phyloP scores from a whole-genome alignment of 768 basidiomycete species.

The Steccherinum ochraceum region DNA sequence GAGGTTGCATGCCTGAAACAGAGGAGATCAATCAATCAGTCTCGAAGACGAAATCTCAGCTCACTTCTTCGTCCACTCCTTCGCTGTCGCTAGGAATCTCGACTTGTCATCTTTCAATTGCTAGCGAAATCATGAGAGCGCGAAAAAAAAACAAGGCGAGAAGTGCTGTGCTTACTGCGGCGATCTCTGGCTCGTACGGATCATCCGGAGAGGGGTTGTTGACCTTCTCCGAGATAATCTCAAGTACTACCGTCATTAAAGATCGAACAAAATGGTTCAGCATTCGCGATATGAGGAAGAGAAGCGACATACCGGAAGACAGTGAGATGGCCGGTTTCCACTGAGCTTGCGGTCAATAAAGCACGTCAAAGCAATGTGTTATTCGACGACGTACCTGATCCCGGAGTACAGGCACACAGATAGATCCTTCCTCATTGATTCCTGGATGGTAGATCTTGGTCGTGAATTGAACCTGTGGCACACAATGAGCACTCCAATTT shows the following conservation, averaged over 20 bases:
- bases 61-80: slow-evolving; percentile 82
- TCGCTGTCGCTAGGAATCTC: slow-evolving; percentile 73
- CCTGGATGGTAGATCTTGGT: slow-evolving; percentile 91
- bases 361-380: background rate
- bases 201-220: slow-evolving; percentile 87
- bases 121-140: slow-evolving; percentile 30
- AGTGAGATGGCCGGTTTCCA: slow-evolving; percentile 83
- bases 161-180: slow-evolving; percentile 70
- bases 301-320: slow-evolving; percentile 46
- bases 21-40: background rate
- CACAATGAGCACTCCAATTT: background rate
- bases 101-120: slow-evolving; percentile 69
- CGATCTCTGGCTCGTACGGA: slow-evolving; percentile 84
- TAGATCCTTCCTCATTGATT: slow-evolving; percentile 82
- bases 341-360: slow-evolving; percentile 28
- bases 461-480: slow-evolving; percentile 63
- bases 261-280: background rate
- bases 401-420: slow-evolving; percentile 77
- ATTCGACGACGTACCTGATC: slow-evolving; percentile 60
- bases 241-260: slow-evolving; percentile 56
- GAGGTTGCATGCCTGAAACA: background rate
- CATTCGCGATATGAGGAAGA: background rate
- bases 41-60: slow-evolving; percentile 12
- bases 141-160: too few relatives aligned
- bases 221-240: slow-evolving; percentile 74